Base-by-base conservation (phyloP, 176 grass and related monocot genomes). In the Cocos nucifera region DNA sequence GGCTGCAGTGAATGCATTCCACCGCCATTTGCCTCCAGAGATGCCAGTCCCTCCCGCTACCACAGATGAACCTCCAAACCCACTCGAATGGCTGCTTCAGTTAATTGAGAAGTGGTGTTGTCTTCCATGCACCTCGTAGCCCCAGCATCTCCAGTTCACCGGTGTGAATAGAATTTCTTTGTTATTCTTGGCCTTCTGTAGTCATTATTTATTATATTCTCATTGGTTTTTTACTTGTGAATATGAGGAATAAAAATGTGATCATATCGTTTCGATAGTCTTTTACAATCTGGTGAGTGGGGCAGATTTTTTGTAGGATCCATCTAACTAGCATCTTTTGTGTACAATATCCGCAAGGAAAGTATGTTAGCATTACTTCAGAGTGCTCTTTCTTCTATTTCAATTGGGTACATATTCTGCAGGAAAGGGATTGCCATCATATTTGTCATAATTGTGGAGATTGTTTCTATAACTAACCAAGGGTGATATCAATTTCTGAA, bases 1-100 rank as follows among this genome's bases (percentile, higher is more conserved):
- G 28, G 80, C 82, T 24, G 93, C 93, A 61, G 87, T 91, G 66
- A 75, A 87, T 54, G 61, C 87, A 51, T 97, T 97, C 78, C 87
- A 91, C 30, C 73, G 69, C 32, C 78, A 97, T 73, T 73, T 97
- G 54, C 87, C 93, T 56, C 65, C 66, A 15, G 78, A 91, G 56
- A 25, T 85, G 49, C 93, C 87, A 5, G 56, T 82, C 24, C 19
- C 76, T 20, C 69, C 75, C 2, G 15, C 14, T 12, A 15, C 71
- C 53, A 4, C 70, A 28, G 76, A 76, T 58, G 86, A 88, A 57
- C 67, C 27, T 20, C 49, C 50, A 61, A 80, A 83, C 50, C 62
- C 73, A 15, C 63, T 88, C 49, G 75, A 83, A 39, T 80, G 79
- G 73, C 21, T 97, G 74, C 74, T 71, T 73, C 79, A 61, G 54